Evolutionary conservation across 1,284 basidiomycete genomes (phyloP), one percentile per base, ranked within the genome.

Genomic region (Rhodotorula mucilaginosa): DNA sequence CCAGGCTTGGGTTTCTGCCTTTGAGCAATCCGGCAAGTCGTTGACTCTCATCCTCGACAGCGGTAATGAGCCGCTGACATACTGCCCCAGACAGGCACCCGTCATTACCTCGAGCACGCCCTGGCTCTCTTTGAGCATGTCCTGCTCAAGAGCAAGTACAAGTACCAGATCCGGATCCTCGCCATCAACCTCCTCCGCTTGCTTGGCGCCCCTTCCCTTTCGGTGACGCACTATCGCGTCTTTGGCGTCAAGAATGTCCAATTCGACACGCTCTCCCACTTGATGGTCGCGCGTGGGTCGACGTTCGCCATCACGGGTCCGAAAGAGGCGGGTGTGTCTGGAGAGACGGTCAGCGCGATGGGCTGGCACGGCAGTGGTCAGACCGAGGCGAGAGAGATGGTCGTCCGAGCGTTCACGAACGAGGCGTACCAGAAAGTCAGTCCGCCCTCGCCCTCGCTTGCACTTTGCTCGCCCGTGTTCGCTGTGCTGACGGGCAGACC

Each of bases 241-340:
- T 85, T 93, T 82, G 86, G 87, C 69, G 83, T 91, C 74, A 93
- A 92, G 80, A 89, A 91, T 77, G 85, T 93, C 39, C 92, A 94
- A 80, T 86, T 88, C 70, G 92, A 94, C 78, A 93, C 92, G 0
- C 84, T 94, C 10, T 90, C 90, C 7, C 90, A 94, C 79, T 86
- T 91, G 68, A 81, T 91, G 59, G 84, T 92, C 49, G 87, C 90
- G 26, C 86, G 92, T 44, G 85, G 88, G n/a, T 87, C 88, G n/a
- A 89, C 87, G 1, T 93, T 91, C 82, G 90, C 89, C 16, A 63
- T 73, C 58, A 34, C 31, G 8, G 48, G 57, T 0, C 54, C 63
- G 18, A 84, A 88, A 5, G 85, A 83, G 21, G 90, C 89, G 2
- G 90, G 91, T 76, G 81, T 91, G 57, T 88, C 88, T 3, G 69